A percentile compares a stretch with the other conserved stretches of the same genome.
phyloP scores from a whole-genome alignment of 106 monocot genomes.

The Dendrobium huoshanense region DNA sequence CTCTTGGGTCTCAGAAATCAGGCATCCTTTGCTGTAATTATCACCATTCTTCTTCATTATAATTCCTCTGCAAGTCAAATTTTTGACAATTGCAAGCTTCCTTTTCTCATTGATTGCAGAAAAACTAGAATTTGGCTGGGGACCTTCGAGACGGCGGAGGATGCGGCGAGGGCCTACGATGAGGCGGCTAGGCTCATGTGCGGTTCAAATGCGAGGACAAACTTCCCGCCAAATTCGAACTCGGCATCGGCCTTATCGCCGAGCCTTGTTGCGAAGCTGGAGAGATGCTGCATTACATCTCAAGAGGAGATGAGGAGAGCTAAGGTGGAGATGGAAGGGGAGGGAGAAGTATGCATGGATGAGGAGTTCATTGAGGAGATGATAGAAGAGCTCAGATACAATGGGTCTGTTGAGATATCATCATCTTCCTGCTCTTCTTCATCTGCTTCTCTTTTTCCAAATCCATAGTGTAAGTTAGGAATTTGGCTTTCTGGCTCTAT shows the following conservation, averaged over 20 bases:
- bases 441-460: constrained; percentile 9
- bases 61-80: neutral
- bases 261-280: constrained; percentile 71
- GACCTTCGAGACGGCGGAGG: constrained; percentile 85
- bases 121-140: constrained; percentile 97
- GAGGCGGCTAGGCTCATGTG: constrained; percentile 87
- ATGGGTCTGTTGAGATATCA: constrained; percentile 75
- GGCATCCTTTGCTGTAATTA: constrained; percentile 53
- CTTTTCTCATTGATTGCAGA: constrained; percentile 26
- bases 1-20: constrained; percentile 72
- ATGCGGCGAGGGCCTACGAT: constrained; percentile 90
- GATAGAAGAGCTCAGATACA: constrained; percentile 87
- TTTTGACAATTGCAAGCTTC: too few relatives aligned
- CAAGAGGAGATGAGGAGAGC: constrained; percentile 9
- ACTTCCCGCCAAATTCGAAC: constrained; percentile 49
- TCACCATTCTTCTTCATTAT: neutral
- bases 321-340: neutral
- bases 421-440: constrained; percentile 21
- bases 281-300: constrained; percentile 50
- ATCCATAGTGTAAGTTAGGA: neutral
- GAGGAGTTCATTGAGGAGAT: constrained; percentile 87
- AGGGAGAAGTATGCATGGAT: constrained; percentile 20
- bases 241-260: constrained; percentile 38
- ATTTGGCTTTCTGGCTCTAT: neutral
- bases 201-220: constrained; percentile 62